Evolutionary conservation across 805 yeast genomes (phyloP).

Genomic region (Candida awuae): DNA sequence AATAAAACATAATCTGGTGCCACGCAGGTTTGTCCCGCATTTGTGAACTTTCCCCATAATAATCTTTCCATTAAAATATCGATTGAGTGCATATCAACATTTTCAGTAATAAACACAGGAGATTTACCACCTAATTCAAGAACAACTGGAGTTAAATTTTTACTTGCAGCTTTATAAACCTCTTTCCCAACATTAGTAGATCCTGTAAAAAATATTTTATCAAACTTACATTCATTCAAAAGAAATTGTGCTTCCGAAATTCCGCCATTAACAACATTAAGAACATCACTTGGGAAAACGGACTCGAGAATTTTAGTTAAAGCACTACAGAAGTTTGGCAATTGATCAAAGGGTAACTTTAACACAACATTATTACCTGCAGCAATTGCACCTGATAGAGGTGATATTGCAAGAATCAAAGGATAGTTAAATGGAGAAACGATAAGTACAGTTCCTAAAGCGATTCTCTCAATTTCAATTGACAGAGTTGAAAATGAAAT

Average conservation of each 20-base stretch:
- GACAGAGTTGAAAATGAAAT: constrained; percentile 22
- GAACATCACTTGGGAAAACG: constrained; percentile 47
- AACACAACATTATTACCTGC: constrained; percentile 76
- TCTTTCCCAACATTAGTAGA: constrained; percentile 66
- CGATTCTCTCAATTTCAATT: constrained; percentile 30
- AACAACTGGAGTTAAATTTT: constrained; percentile 68
- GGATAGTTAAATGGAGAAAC: constrained; percentile 84
- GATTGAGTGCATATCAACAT: constrained; percentile 31
- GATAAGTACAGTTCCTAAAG: constrained; percentile 62
- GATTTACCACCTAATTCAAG: constrained; percentile 92
- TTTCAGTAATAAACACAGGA: constrained; percentile 53
- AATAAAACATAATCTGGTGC: constrained; percentile 78
- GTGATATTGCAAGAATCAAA: constrained; percentile 48
- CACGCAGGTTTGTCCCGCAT: constrained; percentile 87
- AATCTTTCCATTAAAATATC: constrained; percentile 48
- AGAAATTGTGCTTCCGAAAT: constrained; percentile 50
- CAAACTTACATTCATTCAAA: constrained; percentile 53
- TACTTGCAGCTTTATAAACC: constrained; percentile 76
- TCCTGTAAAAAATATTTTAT: constrained; percentile 84
- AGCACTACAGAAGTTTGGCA: constrained; percentile 52
- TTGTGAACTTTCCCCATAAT: constrained; percentile 69
- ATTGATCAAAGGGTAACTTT: constrained; percentile 62
- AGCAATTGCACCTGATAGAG: constrained; percentile 74
- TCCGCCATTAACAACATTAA: constrained; percentile 67
- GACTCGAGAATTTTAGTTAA: constrained; percentile 47